phyloP scores from a whole-genome alignment of 495 filamentous ascomycete genomes.

The Cercophora scortea region DNA sequence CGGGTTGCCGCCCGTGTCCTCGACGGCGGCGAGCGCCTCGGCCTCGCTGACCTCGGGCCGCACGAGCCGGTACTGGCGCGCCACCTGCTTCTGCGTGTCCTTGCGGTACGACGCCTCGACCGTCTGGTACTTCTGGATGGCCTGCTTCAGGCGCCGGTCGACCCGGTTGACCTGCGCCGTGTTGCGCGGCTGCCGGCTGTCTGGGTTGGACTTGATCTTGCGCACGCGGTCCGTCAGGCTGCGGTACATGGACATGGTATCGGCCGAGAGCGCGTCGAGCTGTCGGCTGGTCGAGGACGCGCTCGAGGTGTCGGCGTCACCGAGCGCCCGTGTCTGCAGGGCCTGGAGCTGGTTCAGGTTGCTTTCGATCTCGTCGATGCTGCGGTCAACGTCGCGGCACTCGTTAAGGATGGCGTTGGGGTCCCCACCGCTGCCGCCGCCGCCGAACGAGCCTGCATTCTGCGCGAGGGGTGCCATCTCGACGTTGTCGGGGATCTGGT shows the following conservation, averaged over 20 bases:
- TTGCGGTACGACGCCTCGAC: slow-evolving; percentile 69
- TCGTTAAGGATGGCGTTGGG: slow-evolving; percentile 76
- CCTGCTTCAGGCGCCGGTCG: slow-evolving; percentile 67
- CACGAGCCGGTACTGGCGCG: slow-evolving; percentile 84
- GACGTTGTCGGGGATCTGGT: slow-evolving; percentile 38
- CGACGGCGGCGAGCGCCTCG: slow-evolving; percentile 69
- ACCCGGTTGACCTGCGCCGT: slow-evolving; percentile 69
- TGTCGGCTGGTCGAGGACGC: slow-evolving; percentile 44
- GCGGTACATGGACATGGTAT: slow-evolving; percentile 76
- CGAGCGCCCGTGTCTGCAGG: slow-evolving; percentile 51
- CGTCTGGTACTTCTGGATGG: slow-evolving; percentile 72
- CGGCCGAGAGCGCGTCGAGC: slow-evolving; percentile 51
- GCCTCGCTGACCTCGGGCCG: slow-evolving; percentile 73
- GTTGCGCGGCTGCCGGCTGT: slow-evolving; percentile 60
- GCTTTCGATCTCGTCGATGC: slow-evolving; percentile 65
- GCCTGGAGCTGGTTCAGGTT: slow-evolving; percentile 51
- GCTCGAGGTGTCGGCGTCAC: slow-evolving; percentile 49
- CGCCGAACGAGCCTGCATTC: slow-evolving; percentile 35
- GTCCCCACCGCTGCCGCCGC: slow-evolving; percentile 26
- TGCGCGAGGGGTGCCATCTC: slow-evolving; percentile 56
- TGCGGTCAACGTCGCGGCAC: slow-evolving; percentile 66
- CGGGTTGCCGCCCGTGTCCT: slow-evolving; percentile 56
- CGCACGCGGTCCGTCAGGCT: slow-evolving; percentile 66
- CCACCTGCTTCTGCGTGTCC: slow-evolving; percentile 71
- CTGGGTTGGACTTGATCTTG: slow-evolving; percentile 70